Base-by-base conservation (phyloP, 2,329 filamentous ascomycete species). In the Corynespora cassiicola region DNA sequence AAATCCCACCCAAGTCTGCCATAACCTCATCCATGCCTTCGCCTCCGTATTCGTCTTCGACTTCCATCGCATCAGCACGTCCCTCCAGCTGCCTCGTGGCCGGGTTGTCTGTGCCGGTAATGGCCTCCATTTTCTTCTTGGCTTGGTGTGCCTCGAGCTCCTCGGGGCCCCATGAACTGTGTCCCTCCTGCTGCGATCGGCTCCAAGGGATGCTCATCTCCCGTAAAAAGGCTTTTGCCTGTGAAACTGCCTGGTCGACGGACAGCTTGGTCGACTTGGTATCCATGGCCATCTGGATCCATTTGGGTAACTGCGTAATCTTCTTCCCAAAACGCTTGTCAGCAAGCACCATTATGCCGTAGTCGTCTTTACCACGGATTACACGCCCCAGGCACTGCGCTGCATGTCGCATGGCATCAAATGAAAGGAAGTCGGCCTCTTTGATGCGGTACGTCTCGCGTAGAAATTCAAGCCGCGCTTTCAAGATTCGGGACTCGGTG, bases 381-480 rank as follows among this genome's bases (percentile, higher is more conserved):
- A 99, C 94, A 64, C 94, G 91, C 10, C 94, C 95, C 2, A 99
- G 76, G 61, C 94, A 99, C 65, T 99, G 94, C 1, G 94, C 92
- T 10, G 94, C 94, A 65, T 99, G 94, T n/a, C 94, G 85, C 92
- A 99, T 99, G 15, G 94, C 94, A 64, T 99, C 94, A 76, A 99
- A 99, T 14, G 94, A 97, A 7, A 99, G 74, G 63, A 99, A 99
- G 64, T 99, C 95, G 54, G 96, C 95, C 66, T 97, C 94, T 42
- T 89, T 85, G 66, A 99, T 99, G 38, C 90, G 87, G 67, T 97
- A 99, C 1, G 89, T 97, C 69, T 99, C 95, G 29, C 92, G 84
- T n/a, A 99, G 71, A 65, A 99, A 99, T 62, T 99, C 90, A 3
- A 99, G 81, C 2, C 94, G 84, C 1, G 94, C 94, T 73, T 97